Evolutionary conservation across 2,329 filamentous ascomycete species (phyloP).

Genomic region (Fusarium sacchari): DNA sequence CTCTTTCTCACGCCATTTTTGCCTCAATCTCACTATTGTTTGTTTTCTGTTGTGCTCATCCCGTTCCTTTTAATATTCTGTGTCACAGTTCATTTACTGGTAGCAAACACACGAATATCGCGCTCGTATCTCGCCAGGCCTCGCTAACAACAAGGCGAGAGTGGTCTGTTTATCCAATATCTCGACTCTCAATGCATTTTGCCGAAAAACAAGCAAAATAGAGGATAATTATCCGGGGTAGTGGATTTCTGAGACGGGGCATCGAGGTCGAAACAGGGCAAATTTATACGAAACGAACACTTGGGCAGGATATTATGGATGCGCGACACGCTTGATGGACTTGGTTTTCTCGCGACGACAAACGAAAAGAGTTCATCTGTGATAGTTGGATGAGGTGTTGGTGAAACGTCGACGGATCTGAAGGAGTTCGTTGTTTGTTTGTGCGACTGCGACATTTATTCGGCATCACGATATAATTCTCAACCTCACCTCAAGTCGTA

Average conservation of each 20-base stretch:
- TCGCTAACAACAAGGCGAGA: background rate
- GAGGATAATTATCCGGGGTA: background rate
- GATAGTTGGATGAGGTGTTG: background rate
- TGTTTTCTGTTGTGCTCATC: background rate
- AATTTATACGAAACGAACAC: conserved; percentile 14
- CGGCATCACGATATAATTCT: background rate
- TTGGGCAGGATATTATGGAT: conserved; percentile 2
- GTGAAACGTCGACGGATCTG: background rate
- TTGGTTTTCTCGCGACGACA: background rate
- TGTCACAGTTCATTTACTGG: background rate
- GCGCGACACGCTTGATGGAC: background rate
- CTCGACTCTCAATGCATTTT: background rate
- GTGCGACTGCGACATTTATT: background rate
- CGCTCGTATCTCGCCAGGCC: background rate
- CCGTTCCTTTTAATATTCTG: background rate
- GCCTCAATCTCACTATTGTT: background rate
- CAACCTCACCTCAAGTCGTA: background rate
- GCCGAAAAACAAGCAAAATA: background rate
- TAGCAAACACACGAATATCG: background rate
- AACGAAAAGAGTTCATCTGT: background rate
- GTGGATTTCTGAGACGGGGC: background rate
- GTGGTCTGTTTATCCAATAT: background rate
- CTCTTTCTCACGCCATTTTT: background rate
- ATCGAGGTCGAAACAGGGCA: background rate
- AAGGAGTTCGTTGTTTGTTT: background rate